A percentile compares a stretch with the other conserved stretches of the same genome.
Conservation (phyloP, 2,329 filamentous ascomycete species). For the Nannizzia gypsea region DNA sequence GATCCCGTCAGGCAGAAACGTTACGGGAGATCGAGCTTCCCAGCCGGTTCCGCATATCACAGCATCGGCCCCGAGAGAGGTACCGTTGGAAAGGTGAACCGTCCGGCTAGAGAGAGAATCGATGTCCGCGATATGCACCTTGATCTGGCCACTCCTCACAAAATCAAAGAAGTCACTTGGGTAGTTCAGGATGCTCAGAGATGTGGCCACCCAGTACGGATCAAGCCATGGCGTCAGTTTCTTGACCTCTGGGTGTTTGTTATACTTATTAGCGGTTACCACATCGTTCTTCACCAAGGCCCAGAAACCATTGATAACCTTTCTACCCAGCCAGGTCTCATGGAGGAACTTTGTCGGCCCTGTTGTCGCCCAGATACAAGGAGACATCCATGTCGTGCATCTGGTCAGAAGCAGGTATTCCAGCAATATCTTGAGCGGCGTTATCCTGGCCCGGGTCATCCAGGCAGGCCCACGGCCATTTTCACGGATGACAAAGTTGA, state of each 20-base stretch:
- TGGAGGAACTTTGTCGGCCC: conserved; percentile 41
- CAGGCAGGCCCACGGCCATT: conserved; percentile 49
- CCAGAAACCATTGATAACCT: conserved; percentile 43
- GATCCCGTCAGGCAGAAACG: conserved; percentile 36
- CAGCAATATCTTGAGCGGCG: conserved; percentile 54
- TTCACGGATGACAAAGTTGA: conserved; percentile 48
- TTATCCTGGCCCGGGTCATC: conserved; percentile 51
- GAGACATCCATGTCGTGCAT: conserved; percentile 60
- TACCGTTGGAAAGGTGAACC: conserved; percentile 40
- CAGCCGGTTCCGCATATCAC: conserved; percentile 49
- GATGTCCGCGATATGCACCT: conserved; percentile 46
- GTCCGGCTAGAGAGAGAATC: conserved; percentile 34
- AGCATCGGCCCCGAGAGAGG: conserved; percentile 36
- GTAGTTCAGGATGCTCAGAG: conserved; percentile 51
- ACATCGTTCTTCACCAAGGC: conserved; percentile 39
- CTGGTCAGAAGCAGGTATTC: conserved; percentile 57
- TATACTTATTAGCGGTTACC: conserved; percentile 36
- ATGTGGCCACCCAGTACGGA: conserved; percentile 44
- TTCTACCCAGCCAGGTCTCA: conserved; percentile 35
- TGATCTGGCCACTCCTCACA: conserved; percentile 43
- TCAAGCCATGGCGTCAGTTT: conserved; percentile 38
- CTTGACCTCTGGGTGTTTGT: conserved; percentile 33
- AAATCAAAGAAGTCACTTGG: conserved; percentile 46
- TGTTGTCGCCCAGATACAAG: conserved; percentile 59
- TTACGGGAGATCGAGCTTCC: conserved; percentile 39